These are phyloP conservation scores for Coemansia sp. DNA, from an alignment of 192 early-diverging fungal species.

Conservation along the genomic window DNA sequence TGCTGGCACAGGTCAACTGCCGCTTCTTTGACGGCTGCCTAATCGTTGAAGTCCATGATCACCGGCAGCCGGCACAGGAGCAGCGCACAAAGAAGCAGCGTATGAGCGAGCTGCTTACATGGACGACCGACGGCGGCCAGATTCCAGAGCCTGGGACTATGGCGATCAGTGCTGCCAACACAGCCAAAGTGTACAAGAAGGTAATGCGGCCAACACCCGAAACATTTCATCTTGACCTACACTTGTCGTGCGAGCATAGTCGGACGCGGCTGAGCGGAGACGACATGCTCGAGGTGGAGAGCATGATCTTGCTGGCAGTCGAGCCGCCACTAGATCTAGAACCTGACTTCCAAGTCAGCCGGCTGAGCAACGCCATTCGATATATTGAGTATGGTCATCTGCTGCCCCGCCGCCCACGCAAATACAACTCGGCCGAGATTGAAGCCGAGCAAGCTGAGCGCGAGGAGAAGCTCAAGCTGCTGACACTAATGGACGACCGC, in stretches of 20 bases:
- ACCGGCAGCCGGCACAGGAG: constrained; percentile 54
- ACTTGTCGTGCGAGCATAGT: constrained; percentile 37
- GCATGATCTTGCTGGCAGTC: constrained; percentile 63
- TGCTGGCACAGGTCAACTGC: constrained; percentile 60
- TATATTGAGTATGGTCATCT: constrained; percentile 57
- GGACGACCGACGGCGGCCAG: constrained; percentile 15
- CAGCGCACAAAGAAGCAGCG: constrained; percentile 27
- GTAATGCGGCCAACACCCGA: constrained; percentile 52
- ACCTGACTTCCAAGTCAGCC: constrained; percentile 67
- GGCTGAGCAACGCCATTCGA: constrained; percentile 67
- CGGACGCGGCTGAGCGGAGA: constrained; percentile 54
- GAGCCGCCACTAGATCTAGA: constrained; percentile 69
- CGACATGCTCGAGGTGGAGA: constrained; percentile 63
- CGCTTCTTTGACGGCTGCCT: constrained; percentile 58
- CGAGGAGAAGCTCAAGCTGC: constrained; percentile 66
- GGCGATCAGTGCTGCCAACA: neutral
- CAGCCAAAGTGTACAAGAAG: constrained; percentile 33
- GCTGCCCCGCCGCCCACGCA: constrained; percentile 60
- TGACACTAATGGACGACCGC: constrained; percentile 69
- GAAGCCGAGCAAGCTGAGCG: constrained; percentile 68
- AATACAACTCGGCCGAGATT: constrained; percentile 70
- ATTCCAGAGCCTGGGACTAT: constrained; percentile 9
- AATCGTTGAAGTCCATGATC: constrained; percentile 71
- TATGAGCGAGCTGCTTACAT: constrained; percentile 31
- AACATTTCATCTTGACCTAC: constrained; percentile 41